These are phyloP conservation scores for Penicillium sp. DNA, from an alignment of 2,329 filamentous ascomycete genomes.

Conservation along the genomic window DNA sequence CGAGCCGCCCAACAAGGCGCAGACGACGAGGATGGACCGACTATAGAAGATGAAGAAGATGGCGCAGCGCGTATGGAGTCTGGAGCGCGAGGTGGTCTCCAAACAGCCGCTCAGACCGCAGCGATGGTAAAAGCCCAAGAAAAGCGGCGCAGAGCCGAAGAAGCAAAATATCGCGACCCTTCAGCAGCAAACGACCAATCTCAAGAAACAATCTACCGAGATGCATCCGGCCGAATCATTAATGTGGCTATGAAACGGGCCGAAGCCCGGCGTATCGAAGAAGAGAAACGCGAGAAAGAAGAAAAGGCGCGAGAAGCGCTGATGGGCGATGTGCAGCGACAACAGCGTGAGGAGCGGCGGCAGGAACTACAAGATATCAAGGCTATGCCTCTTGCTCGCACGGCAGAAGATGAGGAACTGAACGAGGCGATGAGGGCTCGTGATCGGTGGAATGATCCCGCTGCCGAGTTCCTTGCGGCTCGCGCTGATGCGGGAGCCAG, in stretches of 20 bases:
- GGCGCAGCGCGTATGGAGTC: slow-evolving; percentile 71
- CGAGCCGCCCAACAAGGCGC: slow-evolving; percentile 50
- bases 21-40: slow-evolving; percentile 52
- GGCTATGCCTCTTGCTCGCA: slow-evolving; percentile 74
- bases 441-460: slow-evolving; percentile 91
- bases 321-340: slow-evolving; percentile 81
- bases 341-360: slow-evolving; percentile 62
- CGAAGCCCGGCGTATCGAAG: slow-evolving; percentile 75
- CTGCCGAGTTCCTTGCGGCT: slow-evolving; percentile 70
- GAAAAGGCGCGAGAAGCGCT: slow-evolving; percentile 66
- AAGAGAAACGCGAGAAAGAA: slow-evolving; percentile 66
- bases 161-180: slow-evolving; percentile 43
- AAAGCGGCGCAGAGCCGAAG: slow-evolving; percentile 48
- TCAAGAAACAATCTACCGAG: slow-evolving; percentile 88
- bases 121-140: slow-evolving; percentile 68
- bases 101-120: slow-evolving; percentile 76
- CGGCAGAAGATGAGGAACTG: slow-evolving; percentile 79
- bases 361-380: slow-evolving; percentile 76
- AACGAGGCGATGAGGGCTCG: slow-evolving; percentile 77
- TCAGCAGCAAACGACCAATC: slow-evolving; percentile 46
- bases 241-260: slow-evolving; percentile 89
- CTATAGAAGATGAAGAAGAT: slow-evolving; percentile 41
- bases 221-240: slow-evolving; percentile 90
- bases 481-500: slow-evolving; percentile 47
- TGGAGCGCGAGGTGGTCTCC: slow-evolving; percentile 81